Percentiles rank a stretch among this genome's conserved stretches.
Evolutionary conservation across 2,329 filamentous ascomycete genomes (phyloP).

Genomic region (Fusarium sacchari): DNA sequence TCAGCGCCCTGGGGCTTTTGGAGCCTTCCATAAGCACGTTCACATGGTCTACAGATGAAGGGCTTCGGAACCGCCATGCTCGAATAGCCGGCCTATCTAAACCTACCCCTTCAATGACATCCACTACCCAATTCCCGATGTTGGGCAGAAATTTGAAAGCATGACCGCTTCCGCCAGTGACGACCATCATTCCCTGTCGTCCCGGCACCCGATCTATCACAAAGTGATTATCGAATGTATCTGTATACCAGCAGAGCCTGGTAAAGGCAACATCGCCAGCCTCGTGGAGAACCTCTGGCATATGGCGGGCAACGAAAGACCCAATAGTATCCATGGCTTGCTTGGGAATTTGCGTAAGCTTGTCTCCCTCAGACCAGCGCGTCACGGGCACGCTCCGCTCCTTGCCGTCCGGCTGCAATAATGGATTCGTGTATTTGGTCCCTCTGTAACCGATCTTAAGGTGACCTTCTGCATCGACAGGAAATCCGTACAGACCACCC

Average conservation of each 20-base stretch:
- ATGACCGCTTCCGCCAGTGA: conserved; percentile 18
- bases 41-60: background rate
- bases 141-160: conserved; percentile 41
- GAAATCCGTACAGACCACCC: conserved; percentile 43
- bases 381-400: conserved; percentile 54
- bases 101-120: conserved; percentile 5
- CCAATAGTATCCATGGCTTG: conserved; percentile 9
- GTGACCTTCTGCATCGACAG: conserved; percentile 35
- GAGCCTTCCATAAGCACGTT: conserved; percentile 13
- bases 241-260: conserved; percentile 59
- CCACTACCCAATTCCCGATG: conserved; percentile 13
- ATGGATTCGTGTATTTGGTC: conserved; percentile 53
- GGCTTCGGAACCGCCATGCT: background rate
- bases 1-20: background rate
- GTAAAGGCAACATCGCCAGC: conserved; percentile 46
- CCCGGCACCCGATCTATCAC: conserved; percentile 17
- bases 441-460: conserved; percentile 47
- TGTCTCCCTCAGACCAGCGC: conserved; percentile 44
- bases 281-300: conserved; percentile 53
- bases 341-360: conserved; percentile 28
- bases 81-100: background rate
- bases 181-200: conserved; percentile 12
- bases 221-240: conserved; percentile 30
- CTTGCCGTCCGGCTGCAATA: conserved; percentile 46
- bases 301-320: conserved; percentile 50